Percentiles rank a stretch among this genome's conserved stretches.
phyloP scores from a whole-genome alignment of 371 early-diverging fungal genomes.

The Lichtheimia hyalospora region DNA sequence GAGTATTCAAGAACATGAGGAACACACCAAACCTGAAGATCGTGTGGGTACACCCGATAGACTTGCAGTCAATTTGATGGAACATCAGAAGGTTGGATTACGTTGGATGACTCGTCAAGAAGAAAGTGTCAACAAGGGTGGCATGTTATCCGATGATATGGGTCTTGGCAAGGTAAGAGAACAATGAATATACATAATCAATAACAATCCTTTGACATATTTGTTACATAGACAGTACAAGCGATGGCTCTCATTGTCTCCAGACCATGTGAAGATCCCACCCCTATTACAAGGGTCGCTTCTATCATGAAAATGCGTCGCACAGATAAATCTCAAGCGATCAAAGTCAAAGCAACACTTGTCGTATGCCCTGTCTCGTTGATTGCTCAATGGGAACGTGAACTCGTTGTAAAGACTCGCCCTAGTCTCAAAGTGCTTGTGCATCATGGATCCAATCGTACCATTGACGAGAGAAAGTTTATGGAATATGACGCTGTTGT shows the following conservation, averaged over 20 bases:
- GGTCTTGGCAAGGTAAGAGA: slow-evolving; percentile 44
- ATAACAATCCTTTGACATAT: background rate
- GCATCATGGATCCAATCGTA: slow-evolving; percentile 52
- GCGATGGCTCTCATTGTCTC: slow-evolving; percentile 73
- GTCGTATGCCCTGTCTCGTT: slow-evolving; percentile 65
- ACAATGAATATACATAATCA: background rate
- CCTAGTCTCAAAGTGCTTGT: slow-evolving; percentile 51
- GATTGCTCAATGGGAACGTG: slow-evolving; percentile 67
- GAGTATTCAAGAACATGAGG: slow-evolving; percentile 33
- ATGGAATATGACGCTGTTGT: slow-evolving; percentile 43
- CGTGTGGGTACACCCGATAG: slow-evolving; percentile 55
- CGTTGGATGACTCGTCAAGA: slow-evolving; percentile 56
- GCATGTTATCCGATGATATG: slow-evolving; percentile 78
- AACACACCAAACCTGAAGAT: slow-evolving; percentile 40
- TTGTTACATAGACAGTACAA: slow-evolving; percentile 64
- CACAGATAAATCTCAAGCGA: slow-evolving; percentile 1
- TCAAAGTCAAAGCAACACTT: slow-evolving; percentile 52
- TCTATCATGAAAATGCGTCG: background rate
- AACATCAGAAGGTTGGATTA: slow-evolving; percentile 67
- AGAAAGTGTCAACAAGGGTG: slow-evolving; percentile 55
- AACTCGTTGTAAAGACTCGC: slow-evolving; percentile 50
- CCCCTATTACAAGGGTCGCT: background rate
- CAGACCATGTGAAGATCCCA: slow-evolving; percentile 25
- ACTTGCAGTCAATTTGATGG: slow-evolving; percentile 44
- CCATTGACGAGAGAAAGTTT: slow-evolving; percentile 32